Evolutionary conservation across 2,329 filamentous ascomycete genomes (phyloP).

Genomic region (Coniella lustricola): DNA sequence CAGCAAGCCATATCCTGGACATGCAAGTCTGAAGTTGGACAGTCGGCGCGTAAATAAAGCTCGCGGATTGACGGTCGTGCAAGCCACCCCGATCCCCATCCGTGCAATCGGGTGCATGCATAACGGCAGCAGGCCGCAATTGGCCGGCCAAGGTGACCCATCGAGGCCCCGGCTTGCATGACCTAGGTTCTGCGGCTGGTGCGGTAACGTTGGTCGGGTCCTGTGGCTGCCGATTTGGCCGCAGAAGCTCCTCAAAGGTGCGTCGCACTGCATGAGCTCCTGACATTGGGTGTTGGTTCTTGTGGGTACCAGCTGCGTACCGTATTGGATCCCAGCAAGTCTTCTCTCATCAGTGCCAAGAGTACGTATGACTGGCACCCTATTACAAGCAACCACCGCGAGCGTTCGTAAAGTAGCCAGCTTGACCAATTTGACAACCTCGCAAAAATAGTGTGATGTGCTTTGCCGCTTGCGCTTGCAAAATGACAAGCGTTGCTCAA

Average conservation of each 20-base stretch:
- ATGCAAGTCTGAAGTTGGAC: slow-evolving; percentile 21
- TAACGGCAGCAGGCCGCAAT: slow-evolving; percentile 30
- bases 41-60: slow-evolving; percentile 45
- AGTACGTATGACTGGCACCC: background rate
- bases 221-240: slow-evolving; percentile 28
- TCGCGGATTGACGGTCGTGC: slow-evolving; percentile 38
- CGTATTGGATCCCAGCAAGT: slow-evolving; percentile 7
- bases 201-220: slow-evolving; percentile 15
- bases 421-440: background rate
- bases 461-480: slow-evolving; percentile 28
- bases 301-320: slow-evolving; percentile 15
- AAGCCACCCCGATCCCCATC: slow-evolving; percentile 32
- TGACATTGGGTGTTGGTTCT: slow-evolving; percentile 16
- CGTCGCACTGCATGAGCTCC: slow-evolving; percentile 25
- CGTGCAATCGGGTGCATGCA: slow-evolving; percentile 42
- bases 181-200: slow-evolving; percentile 10
- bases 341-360: slow-evolving; percentile 1
- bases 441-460: slow-evolving; percentile 9
- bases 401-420: too few species aligned
- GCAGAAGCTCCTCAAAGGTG: slow-evolving; percentile 24
- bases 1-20: slow-evolving; percentile 31
- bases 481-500: slow-evolving; percentile 19
- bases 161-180: slow-evolving; percentile 12
- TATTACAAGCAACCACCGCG: too few species aligned
- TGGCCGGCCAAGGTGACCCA: slow-evolving; percentile 26